Evolutionary conservation across 2,329 filamentous ascomycete species (phyloP).

Genomic region (Fusarium sp.): DNA sequence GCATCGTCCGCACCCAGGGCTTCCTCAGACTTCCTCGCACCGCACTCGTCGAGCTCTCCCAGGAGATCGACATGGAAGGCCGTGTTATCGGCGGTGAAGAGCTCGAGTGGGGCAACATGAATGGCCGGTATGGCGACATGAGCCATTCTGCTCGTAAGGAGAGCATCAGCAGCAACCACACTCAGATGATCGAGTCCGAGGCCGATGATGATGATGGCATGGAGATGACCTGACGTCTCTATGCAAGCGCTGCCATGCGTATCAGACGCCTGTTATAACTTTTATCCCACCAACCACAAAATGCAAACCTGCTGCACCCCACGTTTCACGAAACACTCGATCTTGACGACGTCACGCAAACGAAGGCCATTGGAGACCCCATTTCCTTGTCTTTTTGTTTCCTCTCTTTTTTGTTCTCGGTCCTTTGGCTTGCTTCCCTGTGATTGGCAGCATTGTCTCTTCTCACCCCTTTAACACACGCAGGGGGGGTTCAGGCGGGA

Average conservation of each 20-base stretch:
- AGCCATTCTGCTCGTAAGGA: conserved; percentile 62
- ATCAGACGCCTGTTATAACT: neutral
- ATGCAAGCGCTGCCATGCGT: neutral
- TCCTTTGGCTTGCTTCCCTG: neutral
- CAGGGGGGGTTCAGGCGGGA: conserved; percentile 1
- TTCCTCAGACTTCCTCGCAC: conserved; percentile 84
- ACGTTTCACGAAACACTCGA: conserved; percentile 10
- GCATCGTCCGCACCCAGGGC: conserved; percentile 88
- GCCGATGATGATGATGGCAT: conserved; percentile 72
- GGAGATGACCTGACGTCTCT: conserved; percentile 62
- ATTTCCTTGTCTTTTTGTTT: neutral
- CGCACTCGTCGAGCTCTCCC: conserved; percentile 89
- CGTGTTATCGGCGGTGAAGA: conserved; percentile 90
- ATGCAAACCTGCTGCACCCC: neutral
- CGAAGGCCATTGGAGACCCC: conserved; percentile 1
- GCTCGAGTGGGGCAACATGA: conserved; percentile 67
- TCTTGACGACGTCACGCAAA: conserved; percentile 18
- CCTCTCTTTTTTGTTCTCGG: neutral
- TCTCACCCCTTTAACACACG: neutral
- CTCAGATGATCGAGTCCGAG: conserved; percentile 68
- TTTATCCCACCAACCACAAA: neutral
- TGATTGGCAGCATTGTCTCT: neutral
- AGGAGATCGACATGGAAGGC: conserved; percentile 94
- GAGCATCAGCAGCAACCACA: conserved; percentile 70
- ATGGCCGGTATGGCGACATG: conserved; percentile 59